Evolutionary conservation across 352 stramenopile genomes (phyloP).

Genomic region (Globisporangium spiculum): DNA sequence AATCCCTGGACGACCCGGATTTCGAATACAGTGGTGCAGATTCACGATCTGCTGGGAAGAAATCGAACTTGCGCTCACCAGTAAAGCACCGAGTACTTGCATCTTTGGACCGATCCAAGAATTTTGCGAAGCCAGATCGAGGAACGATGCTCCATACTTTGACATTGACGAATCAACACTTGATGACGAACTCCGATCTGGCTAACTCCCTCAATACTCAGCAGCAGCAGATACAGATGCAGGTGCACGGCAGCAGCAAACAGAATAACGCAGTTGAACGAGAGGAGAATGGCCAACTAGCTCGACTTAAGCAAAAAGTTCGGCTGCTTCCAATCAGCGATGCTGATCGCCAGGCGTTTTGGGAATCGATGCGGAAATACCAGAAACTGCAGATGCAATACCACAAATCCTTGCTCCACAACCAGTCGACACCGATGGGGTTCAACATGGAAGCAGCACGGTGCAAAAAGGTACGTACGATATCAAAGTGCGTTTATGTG

Average conservation of each 20-base stretch:
- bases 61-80: neutral
- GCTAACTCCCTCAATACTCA: neutral
- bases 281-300: conserved; percentile 35
- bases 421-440: conserved; percentile 39
- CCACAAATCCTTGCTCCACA: conserved; percentile 23
- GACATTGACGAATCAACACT: neutral
- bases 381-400: conserved; percentile 40
- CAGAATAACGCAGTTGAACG: neutral
- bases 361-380: conserved; percentile 42
- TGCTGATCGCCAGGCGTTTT: conserved; percentile 37
- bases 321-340: conserved; percentile 40
- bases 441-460: conserved; percentile 65
- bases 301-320: conserved; percentile 41
- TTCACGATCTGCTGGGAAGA: neutral
- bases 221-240: neutral
- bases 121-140: neutral
- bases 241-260: neutral
- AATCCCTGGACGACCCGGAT: neutral
- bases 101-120: neutral
- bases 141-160: neutral
- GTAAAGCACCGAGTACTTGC: conserved; percentile 7
- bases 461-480: conserved; percentile 33
- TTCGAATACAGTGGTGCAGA: neutral
- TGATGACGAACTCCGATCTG: neutral
- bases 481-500: neutral